Evolutionary conservation across 257 asterid genomes (phyloP), one percentile per base, ranked within the genome.

Genomic region (Catharanthus roseus): DNA sequence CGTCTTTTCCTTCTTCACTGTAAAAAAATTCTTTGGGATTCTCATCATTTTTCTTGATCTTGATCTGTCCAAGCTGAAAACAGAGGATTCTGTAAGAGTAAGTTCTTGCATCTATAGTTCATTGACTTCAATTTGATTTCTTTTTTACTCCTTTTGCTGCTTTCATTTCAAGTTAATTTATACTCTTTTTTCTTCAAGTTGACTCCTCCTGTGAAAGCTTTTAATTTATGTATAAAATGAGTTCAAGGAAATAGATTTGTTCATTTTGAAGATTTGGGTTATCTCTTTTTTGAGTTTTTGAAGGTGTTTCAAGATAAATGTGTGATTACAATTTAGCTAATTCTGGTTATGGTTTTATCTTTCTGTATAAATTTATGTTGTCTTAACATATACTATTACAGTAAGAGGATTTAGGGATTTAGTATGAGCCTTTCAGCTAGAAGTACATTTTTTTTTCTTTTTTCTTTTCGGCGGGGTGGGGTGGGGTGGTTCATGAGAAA

Each of bases 31-130:
- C 21, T 63, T 72, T 34, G 28, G 53, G 67, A 33, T 38, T 50
- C 24, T 36, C 65, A 45, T 57, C 60, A 49, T 55, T 44, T n/a
- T 57, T 67, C 10, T 54, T 39, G 49, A 54, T 41, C 67, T 33
- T n/a, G n/a, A n/a, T n/a, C n/a, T 47, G 29, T 2, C 70, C 42
- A 38, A 47, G 63, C 78, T 34, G 78, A 50, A 39, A 23, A 34
- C 18, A 6, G 53, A 51, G 19, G 23, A 39, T 65, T 45, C 24
- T 58, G 74, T 67, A 31, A 49, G 51, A 49, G 56, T 15, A 34
- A 28, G 67, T 62, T 19, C 41, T 62, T 60, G 33, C 49, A 16
- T 34, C 31, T 33, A 41, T 29, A 34, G 50, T 12, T 15, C 60
- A 41, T 29, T 39, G 29, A 6, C 13, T 36, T 51, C 34, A 51